Evolutionary conservation across 139 green algal species (phyloP).

Genomic region (Pseudopediastrum boryanum): DNA sequence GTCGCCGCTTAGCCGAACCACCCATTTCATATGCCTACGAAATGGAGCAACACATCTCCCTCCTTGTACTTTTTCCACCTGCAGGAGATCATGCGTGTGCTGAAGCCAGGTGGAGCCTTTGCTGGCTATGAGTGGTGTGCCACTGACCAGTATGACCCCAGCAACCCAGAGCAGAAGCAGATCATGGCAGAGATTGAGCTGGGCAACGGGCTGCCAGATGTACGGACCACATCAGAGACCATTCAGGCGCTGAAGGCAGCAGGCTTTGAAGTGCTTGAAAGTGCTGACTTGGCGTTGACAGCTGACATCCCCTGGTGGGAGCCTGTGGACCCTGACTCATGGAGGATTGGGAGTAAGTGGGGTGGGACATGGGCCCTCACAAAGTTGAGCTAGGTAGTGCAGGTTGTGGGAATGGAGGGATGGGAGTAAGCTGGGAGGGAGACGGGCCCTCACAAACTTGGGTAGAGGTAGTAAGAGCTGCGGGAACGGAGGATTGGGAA

Average conservation of each 20-base stretch:
- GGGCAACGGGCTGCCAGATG: constrained; percentile 73
- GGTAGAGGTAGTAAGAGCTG: too few relatives aligned
- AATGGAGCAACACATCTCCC: not conserved
- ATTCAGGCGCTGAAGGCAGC: constrained; percentile 57
- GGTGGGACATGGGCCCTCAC: too few relatives aligned
- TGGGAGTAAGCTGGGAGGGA: too few relatives aligned
- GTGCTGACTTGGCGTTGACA: constrained; percentile 54
- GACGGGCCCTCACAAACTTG: too few relatives aligned
- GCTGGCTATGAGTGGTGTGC: constrained; percentile 75
- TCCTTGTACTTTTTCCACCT: not conserved
- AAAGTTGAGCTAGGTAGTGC: too few relatives aligned
- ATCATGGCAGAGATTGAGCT: constrained; percentile 76
- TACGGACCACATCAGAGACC: constrained; percentile 60
- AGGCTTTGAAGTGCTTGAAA: constrained; percentile 62
- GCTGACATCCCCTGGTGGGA: constrained; percentile 66
- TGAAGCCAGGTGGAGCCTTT: constrained; percentile 70
- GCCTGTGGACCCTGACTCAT: constrained; percentile 43
- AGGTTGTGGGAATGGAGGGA: too few relatives aligned
- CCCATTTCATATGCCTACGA: too few relatives aligned
- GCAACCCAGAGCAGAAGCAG: constrained; percentile 58
- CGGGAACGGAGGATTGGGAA: too few relatives aligned
- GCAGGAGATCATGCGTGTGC: constrained; percentile 64
- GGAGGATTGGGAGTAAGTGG: too few relatives aligned
- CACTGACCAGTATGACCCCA: constrained; percentile 64
- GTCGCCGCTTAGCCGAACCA: too few relatives aligned